Conservation (phyloP, 345 rosid species). For the Eucalyptus microcorys region DNA sequence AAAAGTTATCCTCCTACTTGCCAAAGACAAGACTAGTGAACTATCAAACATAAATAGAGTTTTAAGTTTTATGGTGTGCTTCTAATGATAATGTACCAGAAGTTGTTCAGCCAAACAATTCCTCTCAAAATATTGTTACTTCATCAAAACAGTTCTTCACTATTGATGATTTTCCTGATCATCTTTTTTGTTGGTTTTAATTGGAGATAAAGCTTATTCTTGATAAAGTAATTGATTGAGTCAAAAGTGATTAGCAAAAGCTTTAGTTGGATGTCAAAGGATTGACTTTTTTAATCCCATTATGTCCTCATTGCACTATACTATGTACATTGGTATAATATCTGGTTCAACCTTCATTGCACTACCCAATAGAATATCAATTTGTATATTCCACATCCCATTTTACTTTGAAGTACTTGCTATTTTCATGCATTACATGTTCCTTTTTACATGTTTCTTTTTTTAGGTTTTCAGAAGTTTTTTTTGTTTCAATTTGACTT, state of each 20-base stretch:
- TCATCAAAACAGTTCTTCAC: too few relatives aligned
- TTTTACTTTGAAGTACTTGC: not conserved
- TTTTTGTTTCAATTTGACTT: not conserved
- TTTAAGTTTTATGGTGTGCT: not conserved
- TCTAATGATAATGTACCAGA: not conserved
- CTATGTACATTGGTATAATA: not conserved
- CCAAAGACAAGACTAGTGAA: not conserved
- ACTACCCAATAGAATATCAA: not conserved
- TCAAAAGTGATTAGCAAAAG: not conserved
- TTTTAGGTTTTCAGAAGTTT: not conserved
- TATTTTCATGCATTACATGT: not conserved
- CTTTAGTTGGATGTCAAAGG: not conserved
- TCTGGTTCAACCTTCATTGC: not conserved
- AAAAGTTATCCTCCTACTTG: not conserved
- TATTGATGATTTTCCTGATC: too few relatives aligned
- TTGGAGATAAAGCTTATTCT: not conserved
- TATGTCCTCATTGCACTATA: not conserved
- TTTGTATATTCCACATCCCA: not conserved
- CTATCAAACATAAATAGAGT: not conserved
- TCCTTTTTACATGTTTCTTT: not conserved
- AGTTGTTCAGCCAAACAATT: too few relatives aligned
- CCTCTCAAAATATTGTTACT: too few relatives aligned
- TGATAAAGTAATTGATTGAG: not conserved
- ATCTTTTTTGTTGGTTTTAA: not conserved
- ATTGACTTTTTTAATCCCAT: not conserved